Evolutionary conservation across 2,329 filamentous ascomycete species (phyloP).

Genomic region (Exophiala alcalophila): DNA sequence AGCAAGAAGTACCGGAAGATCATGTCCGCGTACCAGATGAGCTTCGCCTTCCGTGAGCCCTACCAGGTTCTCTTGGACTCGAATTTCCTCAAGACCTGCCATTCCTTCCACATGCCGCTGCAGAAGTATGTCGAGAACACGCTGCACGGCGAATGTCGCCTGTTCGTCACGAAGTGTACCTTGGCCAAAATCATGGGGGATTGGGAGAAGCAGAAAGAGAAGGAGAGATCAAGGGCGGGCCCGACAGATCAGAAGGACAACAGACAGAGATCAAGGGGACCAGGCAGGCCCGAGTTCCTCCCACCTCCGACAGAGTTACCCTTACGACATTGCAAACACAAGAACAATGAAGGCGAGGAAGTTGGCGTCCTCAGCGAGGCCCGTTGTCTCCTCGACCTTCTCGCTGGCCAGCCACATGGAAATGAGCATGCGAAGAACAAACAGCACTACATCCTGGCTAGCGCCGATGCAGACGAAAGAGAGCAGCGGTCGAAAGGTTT

Average conservation of each 20-base stretch:
- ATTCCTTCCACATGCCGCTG: slow-evolving; percentile 87
- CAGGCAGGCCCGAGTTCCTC: slow-evolving; percentile 41
- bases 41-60: slow-evolving; percentile 86
- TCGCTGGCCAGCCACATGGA: slow-evolving; percentile 33
- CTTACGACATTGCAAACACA: slow-evolving; percentile 48
- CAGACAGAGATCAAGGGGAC: slow-evolving; percentile 29
- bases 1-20: slow-evolving; percentile 80
- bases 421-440: slow-evolving; percentile 44
- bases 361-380: slow-evolving; percentile 31
- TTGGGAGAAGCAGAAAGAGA: slow-evolving; percentile 30
- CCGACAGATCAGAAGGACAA: slow-evolving; percentile 8
- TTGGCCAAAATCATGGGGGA: slow-evolving; percentile 43
- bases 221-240: slow-evolving; percentile 37
- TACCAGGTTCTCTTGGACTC: slow-evolving; percentile 92
- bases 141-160: slow-evolving; percentile 82
- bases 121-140: slow-evolving; percentile 71
- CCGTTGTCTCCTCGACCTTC: slow-evolving; percentile 45
- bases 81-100: slow-evolving; percentile 76
- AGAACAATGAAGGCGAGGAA: slow-evolving; percentile 40
- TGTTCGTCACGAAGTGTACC: slow-evolving; percentile 72
- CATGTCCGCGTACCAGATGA: slow-evolving; percentile 85
- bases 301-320: slow-evolving; percentile 46
- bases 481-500: slow-evolving; percentile 34
- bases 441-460: slow-evolving; percentile 48
- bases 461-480: slow-evolving; percentile 38